phyloP scores from a whole-genome alignment of 2,329 filamentous ascomycete genomes.

The Colletotrichum nymphaeae region DNA sequence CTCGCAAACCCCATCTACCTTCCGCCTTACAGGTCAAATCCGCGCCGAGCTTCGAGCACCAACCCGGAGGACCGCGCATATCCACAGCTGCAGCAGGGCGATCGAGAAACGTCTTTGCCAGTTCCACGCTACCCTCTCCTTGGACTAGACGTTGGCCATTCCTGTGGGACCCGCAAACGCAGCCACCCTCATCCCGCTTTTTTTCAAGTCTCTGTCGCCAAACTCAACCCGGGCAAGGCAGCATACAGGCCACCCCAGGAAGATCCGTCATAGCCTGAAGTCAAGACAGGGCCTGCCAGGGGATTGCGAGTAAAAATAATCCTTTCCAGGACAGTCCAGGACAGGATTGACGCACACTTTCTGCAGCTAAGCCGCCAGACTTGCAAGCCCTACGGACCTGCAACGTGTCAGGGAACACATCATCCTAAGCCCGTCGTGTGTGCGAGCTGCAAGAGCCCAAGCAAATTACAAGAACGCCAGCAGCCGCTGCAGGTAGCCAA shows the following conservation, averaged over 20 bases:
- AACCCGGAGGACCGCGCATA: constrained; percentile 34
- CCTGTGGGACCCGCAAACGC: constrained; percentile 50
- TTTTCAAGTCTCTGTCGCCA: constrained; percentile 40
- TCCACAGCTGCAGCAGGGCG: constrained; percentile 36
- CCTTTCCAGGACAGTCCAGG: constrained; percentile 32
- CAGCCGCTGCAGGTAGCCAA: constrained; percentile 77
- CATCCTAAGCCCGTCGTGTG: constrained; percentile 64
- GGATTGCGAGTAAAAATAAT: constrained; percentile 47
- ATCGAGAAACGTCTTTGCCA: constrained; percentile 32
- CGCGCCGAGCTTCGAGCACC: constrained; percentile 32
- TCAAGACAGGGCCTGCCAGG: constrained; percentile 44
- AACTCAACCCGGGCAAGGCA: constrained; percentile 43
- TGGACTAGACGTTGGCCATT: constrained; percentile 37
- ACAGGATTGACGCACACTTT: constrained; percentile 65
- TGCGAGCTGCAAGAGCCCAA: constrained; percentile 65
- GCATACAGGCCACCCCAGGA: constrained; percentile 35
- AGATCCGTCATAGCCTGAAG: constrained; percentile 60
- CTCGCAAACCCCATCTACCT: constrained; percentile 17
- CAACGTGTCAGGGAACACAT: constrained; percentile 74
- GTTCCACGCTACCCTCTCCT: constrained; percentile 29
- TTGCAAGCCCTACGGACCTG: constrained; percentile 66
- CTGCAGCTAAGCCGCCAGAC: constrained; percentile 65
- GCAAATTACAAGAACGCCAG: constrained; percentile 70
- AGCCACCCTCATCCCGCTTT: constrained; percentile 45
- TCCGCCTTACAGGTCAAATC: constrained; percentile 24